Base-by-base conservation (phyloP, 768 basidiomycete genomes). In the Suillus weaverae region DNA sequence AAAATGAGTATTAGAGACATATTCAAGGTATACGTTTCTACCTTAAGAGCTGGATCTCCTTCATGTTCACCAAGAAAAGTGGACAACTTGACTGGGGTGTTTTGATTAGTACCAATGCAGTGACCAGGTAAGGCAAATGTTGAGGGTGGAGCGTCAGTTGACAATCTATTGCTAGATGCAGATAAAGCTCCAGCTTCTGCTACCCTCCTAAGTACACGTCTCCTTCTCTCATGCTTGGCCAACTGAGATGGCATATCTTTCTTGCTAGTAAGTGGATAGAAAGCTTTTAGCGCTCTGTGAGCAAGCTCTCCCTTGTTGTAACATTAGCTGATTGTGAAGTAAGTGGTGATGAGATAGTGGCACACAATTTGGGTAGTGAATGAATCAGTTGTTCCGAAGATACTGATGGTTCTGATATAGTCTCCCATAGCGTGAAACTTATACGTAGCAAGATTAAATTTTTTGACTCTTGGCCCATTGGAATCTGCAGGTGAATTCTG, bases 231-330 rank as follows among this genome's bases (percentile, higher is more conserved):
- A 3, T 46, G 44, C 2, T 10, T 46, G 4, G 44, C 44, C 3
- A 46, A 10, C 10, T 46, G 44, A 0, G 4, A 4, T 1, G n/a
- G 44, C 3, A n/a, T 46, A 9, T 46, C 44, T 5, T 9, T 2
- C 44, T 46, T 46, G 44, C 11, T 46, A 10, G 44, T 46, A 4
- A n/a, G 53, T 1, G 63, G 62, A 62, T 81, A 84, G 16, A 76
- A 63, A 0, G 66, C 69, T 66, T 84, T 83, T 22, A 77, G 65
- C 0, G 50, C 64, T 1, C 71, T 63, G 60, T 83, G 81, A 8
- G 18, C 41, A 7, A 43, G 41, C 41, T 43, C 41, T 9, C 41
- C 41, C 41, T 43, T 38, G 20, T 4, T 0, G 10, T 9, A n/a
- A n/a, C 8, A 1, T 44, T 5, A 44, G 43, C 5, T n/a, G 2